Base-by-base conservation (phyloP, 495 filamentous ascomycete species). In the Sordaria brevicollis region DNA sequence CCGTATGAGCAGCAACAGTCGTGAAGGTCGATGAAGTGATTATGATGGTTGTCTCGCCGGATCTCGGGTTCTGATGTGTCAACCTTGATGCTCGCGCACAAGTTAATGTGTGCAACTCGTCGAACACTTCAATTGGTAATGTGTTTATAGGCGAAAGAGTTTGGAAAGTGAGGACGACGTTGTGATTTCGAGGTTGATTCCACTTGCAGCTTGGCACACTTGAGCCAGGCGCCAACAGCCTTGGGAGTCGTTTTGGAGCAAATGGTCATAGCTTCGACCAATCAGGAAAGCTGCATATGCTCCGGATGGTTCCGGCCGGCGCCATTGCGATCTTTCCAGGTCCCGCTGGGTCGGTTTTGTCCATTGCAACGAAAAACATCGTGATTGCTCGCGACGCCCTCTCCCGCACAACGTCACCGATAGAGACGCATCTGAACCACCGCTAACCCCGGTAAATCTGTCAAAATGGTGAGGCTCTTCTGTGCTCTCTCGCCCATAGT, bases 401-500 rank as follows among this genome's bases (percentile, higher is more conserved):
- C 67, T 57, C 62, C 68, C 68, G 35, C 68, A 68, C 72, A 34
- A 72, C 71, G 68, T 66, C 72, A 68, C 66, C 71, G 38, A 8
- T 31, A 62, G 49, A 62, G 49, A 62, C 49, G 49, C 49, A 62
- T 21, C 49, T 15, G 49, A 62, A 62, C 49, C 49, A 62, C 25
- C 49, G 49, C 33, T 62, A 62, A 25, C 49, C 49, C 17, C 49
- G 49, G 49, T 62, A 68, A 73, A 35, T 70, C 70, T 54, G 69
- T 70, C 72, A 74, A 71, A 73, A 84, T 85, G 82, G 83, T 84
- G 74, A 75, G 74, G 15, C 67, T 35, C 29, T n/a, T 38, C 37
- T 37, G 31, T 36, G 65, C 25, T 37, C 13, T 49, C 38, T 29
- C 49, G 6, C 31, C 6, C n/a, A n/a, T n/a, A 65, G 41, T 37